Evolutionary conservation across 352 stramenopile species (phyloP), one percentile per base, ranked within the genome.

Genomic region (Pythium angustatum): DNA sequence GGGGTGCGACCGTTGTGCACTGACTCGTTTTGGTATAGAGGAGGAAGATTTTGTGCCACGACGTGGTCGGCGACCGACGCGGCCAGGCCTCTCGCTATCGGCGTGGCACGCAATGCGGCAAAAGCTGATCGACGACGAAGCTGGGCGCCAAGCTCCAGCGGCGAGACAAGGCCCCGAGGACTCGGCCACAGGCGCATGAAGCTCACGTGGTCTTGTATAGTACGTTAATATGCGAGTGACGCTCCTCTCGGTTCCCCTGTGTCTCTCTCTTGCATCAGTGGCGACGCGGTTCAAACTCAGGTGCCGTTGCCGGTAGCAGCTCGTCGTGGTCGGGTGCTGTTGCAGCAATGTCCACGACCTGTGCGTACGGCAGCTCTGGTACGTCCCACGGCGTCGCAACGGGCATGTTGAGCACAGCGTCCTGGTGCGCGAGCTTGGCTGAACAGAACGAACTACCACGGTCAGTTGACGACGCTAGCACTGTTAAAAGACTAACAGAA

Each of bases 261-360:
- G 8, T 19, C 6, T 26, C 12, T 47, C 45, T 19, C 3, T 19
- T 58, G 8, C 14, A 49, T 10, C 19, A 47, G 19, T 21, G 40
- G n/a, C 4, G 36, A 0, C 31, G 60, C 6, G 40, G 48, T 17
- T 59, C n/a, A 19, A 51, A 31, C 3, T 60, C 47, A n/a, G 64
- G 53, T n/a, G 53, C 34, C 0, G 65, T 72, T 2, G 65, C 65
- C 21, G 65, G 65, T 5, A 68, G 54, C 38, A 72, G 59, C 26
- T 72, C 65, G 43, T 72, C 65, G 38, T 72, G 65, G 38, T 72
- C 65, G 2, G 54, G 58, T 7, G 65, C 65, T 4, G 65, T 68
- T 7, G 58, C 65, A 5, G 65, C 65, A n/a, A 61, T 54, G 62
- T 72, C 65, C 26, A 72, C 65, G 52, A 72, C 65, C 10, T 50